Conservation (phyloP, 2,329 filamentous ascomycete genomes). For the Neofusicoccum sp. region DNA sequence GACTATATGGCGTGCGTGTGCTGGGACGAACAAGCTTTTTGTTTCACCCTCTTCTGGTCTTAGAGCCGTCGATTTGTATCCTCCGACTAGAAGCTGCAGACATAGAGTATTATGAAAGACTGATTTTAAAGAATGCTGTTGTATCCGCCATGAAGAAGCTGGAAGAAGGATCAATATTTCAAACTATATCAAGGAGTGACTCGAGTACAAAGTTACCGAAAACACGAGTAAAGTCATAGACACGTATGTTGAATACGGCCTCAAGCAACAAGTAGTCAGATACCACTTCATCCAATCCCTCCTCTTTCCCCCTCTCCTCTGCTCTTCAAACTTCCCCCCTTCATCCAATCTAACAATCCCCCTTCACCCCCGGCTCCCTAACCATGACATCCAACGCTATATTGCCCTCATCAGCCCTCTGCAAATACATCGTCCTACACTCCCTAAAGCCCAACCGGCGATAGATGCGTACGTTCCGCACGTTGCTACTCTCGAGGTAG, state of each 20-base stretch:
- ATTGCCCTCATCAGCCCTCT: conserved; percentile 53
- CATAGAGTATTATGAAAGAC: too few relatives aligned
- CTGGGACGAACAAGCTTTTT: too few relatives aligned
- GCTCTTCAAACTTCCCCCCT: neutral
- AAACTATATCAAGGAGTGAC: neutral
- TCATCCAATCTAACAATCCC: neutral
- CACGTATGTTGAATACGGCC: conserved; percentile 2
- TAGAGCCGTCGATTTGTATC: too few relatives aligned
- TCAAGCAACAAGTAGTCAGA: neutral
- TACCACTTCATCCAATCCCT: neutral
- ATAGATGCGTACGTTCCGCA: conserved; percentile 69
- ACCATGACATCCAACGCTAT: conserved; percentile 79
- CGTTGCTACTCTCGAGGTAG: conserved; percentile 76
- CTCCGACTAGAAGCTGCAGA: too few relatives aligned
- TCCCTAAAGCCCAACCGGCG: conserved; percentile 70
- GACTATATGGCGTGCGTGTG: too few relatives aligned
- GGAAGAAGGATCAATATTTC: too few relatives aligned
- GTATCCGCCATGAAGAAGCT: too few relatives aligned
- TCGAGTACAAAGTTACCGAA: neutral
- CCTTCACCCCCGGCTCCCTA: conserved; percentile 56
- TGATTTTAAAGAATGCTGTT: too few relatives aligned
- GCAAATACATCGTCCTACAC: conserved; percentile 62
- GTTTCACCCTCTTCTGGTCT: too few relatives aligned
- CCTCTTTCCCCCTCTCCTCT: neutral
- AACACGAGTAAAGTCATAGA: neutral